phyloP scores from a whole-genome alignment of 495 filamentous ascomycete genomes.

The Penicillium robsamsonii region DNA sequence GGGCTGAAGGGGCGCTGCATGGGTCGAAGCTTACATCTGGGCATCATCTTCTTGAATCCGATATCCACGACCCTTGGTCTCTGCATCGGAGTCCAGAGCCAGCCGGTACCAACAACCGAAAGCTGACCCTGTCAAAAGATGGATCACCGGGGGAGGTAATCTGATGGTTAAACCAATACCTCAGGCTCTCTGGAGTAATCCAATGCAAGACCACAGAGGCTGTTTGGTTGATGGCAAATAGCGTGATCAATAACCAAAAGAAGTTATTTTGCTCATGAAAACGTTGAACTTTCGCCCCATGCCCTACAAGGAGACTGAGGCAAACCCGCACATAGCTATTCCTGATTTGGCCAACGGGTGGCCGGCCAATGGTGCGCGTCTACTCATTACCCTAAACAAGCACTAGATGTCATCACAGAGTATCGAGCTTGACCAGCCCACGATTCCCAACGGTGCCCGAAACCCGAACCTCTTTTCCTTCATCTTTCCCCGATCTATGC shows the following conservation, averaged over 20 bases:
- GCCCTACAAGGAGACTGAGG: slow-evolving; percentile 14
- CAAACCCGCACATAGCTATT: slow-evolving; percentile 6
- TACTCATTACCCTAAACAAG: slow-evolving; percentile 3
- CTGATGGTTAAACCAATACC: slow-evolving; percentile 21
- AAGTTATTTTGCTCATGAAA: slow-evolving; percentile 12
- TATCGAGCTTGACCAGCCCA: slow-evolving; percentile 4
- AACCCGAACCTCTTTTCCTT: neutral
- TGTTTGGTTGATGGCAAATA: slow-evolving; percentile 24
- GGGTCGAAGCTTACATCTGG: neutral
- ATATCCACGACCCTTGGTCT: slow-evolving; percentile 10
- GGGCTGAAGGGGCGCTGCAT: neutral
- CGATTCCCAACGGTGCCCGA: slow-evolving; percentile 6
- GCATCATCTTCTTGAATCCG: neutral
- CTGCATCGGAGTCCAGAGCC: slow-evolving; percentile 15
- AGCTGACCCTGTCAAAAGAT: slow-evolving; percentile 7
- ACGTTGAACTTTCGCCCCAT: slow-evolving; percentile 19
- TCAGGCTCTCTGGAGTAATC: neutral
- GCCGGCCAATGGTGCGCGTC: slow-evolving; percentile 20
- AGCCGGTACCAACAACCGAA: slow-evolving; percentile 24
- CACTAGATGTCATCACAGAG: slow-evolving; percentile 12
- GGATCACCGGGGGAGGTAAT: slow-evolving; percentile 9
- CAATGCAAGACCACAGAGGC: slow-evolving; percentile 14
- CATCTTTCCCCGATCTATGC: slow-evolving; percentile 3
- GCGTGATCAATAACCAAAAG: slow-evolving; percentile 13
- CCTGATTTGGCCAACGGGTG: slow-evolving; percentile 14